Evolutionary conservation across 345 rosid species (phyloP), one percentile per base, ranked within the genome.

Genomic region (Lagerstroemia speciosa): DNA sequence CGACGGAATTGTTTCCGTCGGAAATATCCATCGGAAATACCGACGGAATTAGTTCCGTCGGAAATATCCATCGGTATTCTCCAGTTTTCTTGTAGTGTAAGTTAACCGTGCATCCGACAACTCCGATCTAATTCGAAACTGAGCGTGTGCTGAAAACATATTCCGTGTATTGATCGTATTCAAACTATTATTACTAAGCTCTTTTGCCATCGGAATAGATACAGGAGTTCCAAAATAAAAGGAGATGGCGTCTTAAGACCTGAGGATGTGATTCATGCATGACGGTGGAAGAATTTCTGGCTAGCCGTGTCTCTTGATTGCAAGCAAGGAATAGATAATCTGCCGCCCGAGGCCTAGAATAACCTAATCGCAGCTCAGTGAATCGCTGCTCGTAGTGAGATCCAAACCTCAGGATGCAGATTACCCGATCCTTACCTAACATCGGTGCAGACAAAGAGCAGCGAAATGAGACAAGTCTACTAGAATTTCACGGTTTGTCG

Each of bases 341-440:
- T 27, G 63, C 63, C 29, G 0, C 63, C 63, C 33, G 63, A 58
- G 63, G 63, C 63, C 33, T 30, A 58, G 63, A 27, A 26, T 6
- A 26, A 14, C 29, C 33, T 14, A 29, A 12, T 27, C 14, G 62
- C 62, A 57, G 27, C 62, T 57, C 62, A 3, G 10, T 29, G 62
- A 57, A 29, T 29, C 27, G 33, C 62, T 26, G 16, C 27, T 12
- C 5, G 5, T 14, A 58, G 19, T 10, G 6, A 27, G 5, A 27
- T 27, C 63, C 63, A 58, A 58, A 58, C 63, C 63, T 58, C 63
- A 58, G 63, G 63, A 58, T 58, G 63, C 63, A 58, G 63, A 58
- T 58, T 58, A 58, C 34, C 63, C 5, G 2, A 27, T 58, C 20
- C 63, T 58, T 34, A 58, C 34, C 33, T 20, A 58, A 58, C 3